Evolutionary conservation across 306 rosid species (phyloP).

Genomic region (Macrotyloma uniflorum): DNA sequence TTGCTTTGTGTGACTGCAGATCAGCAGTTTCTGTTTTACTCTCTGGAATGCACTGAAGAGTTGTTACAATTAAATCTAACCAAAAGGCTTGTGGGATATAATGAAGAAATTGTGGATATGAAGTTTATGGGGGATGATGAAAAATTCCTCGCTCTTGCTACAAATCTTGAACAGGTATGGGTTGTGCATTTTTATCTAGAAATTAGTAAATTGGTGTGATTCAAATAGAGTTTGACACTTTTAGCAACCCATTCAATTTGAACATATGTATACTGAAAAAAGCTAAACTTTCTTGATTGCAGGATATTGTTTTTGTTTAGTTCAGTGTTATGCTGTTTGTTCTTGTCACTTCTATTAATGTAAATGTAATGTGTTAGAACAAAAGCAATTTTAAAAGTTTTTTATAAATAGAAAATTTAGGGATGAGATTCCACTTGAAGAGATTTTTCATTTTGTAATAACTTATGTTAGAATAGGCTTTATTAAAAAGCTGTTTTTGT

Average conservation of each 20-base stretch:
- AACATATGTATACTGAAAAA: background rate
- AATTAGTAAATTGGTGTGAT: constrained; percentile 13
- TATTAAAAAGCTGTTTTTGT: too few species aligned
- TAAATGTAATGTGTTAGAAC: background rate
- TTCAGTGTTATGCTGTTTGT: background rate
- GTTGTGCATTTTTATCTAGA: constrained; percentile 13
- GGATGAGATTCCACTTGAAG: background rate
- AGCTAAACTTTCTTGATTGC: background rate
- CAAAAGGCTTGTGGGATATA: constrained; percentile 89
- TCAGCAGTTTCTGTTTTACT: constrained; percentile 86
- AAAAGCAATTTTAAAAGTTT: background rate
- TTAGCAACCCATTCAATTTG: constrained; percentile 18
- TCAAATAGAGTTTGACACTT: background rate
- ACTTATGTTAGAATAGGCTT: too few species aligned
- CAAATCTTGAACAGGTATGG: constrained; percentile 92
- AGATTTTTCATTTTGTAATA: background rate
- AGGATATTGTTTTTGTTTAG: background rate
- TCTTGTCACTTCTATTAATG: background rate
- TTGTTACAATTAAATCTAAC: constrained; percentile 53
- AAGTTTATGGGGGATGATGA: constrained; percentile 89
- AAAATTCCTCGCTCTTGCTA: constrained; percentile 84
- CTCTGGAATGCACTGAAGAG: constrained; percentile 59
- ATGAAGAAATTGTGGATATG: constrained; percentile 94
- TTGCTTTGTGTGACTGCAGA: constrained; percentile 96
- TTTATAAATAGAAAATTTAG: background rate